Base-by-base conservation (phyloP, 1,139 yeast genomes). In the Debaryomyces singareniensis region DNA sequence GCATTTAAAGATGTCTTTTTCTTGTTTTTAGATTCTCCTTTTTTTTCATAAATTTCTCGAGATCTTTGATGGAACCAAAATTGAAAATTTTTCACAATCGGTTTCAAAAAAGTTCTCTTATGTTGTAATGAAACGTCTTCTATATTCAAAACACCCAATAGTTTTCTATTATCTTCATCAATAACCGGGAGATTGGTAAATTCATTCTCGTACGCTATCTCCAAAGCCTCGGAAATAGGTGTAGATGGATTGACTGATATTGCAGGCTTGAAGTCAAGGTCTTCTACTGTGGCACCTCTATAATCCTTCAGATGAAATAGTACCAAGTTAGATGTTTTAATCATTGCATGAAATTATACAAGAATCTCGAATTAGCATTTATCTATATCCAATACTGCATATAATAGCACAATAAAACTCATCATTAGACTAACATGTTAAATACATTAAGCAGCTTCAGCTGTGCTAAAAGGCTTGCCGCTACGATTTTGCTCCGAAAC, bases 191-290 rank as follows among this genome's bases (percentile, higher is more conserved):
- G 59, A 43, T 63, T 71, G 5, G 76, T 68, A 49, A 71, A 76
- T 36, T 72, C 74, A 42, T 73, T 58, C 44, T 76, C 83, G 39
- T 61, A 75, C 6, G 79, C 69, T 27, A 67, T 56, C 38, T 61
- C 70, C 12, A 63, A 37, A 1, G 72, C 83, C 29, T 65, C 68
- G 5, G 50, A 53, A 22, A 76, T 51, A n/a, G 61, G 58, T 5
- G 78, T 71, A 9, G 61, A 49, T 1, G 81, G 80, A 34, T 66
- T 62, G 28, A 76, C 69, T 10, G 78, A 68, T 24, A 74, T 55
- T 20, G 82, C 82, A 1, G 81, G 82, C 29, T 69, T 70, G 34
- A 75, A 66, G 44, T 76, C 79, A 40, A 76, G 62, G 42, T 76
- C 83, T 45, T 76, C 82, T 7, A 76, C 67, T 1, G 78, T 73